Evolutionary conservation across 148 eudicot species (phyloP).

Genomic region (Beta vulgaris): DNA sequence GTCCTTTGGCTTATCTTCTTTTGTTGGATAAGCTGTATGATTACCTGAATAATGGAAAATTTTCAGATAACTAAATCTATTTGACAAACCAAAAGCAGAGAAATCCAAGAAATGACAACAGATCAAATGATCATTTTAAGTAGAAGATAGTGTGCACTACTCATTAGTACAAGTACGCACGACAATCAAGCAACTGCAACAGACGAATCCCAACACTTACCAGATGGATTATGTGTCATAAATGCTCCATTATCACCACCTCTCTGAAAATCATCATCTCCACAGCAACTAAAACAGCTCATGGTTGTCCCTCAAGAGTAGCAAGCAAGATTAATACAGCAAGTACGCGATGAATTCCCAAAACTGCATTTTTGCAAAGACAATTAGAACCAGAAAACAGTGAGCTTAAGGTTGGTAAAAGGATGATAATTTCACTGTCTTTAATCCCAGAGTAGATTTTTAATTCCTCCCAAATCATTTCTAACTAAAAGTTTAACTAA

Average conservation of each 20-base stretch:
- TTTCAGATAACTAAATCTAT: slow-evolving; percentile 14
- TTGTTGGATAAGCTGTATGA: slow-evolving; percentile 54
- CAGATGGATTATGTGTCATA: slow-evolving; percentile 52
- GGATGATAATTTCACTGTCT: not conserved
- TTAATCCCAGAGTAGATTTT: not conserved
- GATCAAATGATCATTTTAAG: not conserved
- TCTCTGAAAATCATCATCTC: slow-evolving; percentile 63
- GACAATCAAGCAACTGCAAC: not conserved
- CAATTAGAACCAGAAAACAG: not conserved
- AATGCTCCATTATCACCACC: slow-evolving; percentile 65
- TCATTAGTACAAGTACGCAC: not conserved
- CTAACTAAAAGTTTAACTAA: not conserved
- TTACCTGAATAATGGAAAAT: slow-evolving; percentile 41
- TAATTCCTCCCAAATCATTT: not conserved
- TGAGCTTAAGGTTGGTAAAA: not conserved
- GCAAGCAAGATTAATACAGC: slow-evolving; percentile 29
- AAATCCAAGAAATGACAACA: not conserved
- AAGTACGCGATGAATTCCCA: not conserved
- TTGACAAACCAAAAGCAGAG: not conserved
- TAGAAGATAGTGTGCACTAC: not conserved
- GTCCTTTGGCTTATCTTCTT: slow-evolving; percentile 54
- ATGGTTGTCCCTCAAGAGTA: slow-evolving; percentile 30
- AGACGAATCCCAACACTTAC: slow-evolving; percentile 27
- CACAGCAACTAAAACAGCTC: slow-evolving; percentile 83
- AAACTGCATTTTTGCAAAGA: not conserved